Evolutionary conservation across 495 filamentous ascomycete species (phyloP), one percentile per base, ranked within the genome.

Genomic region (Penicillium taxi): DNA sequence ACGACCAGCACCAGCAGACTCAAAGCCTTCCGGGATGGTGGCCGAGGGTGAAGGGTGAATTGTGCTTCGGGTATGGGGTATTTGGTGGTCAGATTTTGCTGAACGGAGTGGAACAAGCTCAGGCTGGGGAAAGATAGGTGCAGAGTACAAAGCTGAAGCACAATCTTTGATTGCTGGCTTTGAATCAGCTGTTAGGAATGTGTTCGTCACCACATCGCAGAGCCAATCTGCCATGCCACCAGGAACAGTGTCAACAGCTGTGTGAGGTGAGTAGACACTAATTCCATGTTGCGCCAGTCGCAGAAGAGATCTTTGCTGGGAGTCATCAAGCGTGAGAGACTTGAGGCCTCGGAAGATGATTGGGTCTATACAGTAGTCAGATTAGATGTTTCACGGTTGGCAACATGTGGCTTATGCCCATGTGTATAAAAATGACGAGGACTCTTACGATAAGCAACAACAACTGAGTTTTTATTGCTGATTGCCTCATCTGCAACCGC

Each of bases 221-320:
- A 98, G 81, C 91, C 91, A 98, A 64, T 96, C 87, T 41, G 84
- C 89, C 41, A 96, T 73, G 15, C 91, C 91, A 11, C 80, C 83
- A 5, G 80, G 78, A 0, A 84, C 84, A 17, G 88, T 86, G 63
- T 98, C 91, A 35, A 96, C 76, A 2, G 91, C 89, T 1, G 90
- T 96, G 53, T 98, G 91, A 0, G 91, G 91, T 35, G 80, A 86
- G 66, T 98, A 98, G 41, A 96, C 87, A 48, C 86, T 89, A 46
- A 96, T 89, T 12, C 93, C 89, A 63, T 84, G 77, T 26, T 83
- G 80, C n/a, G 80, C 82, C 2, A 98, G 72, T 31, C 81, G 75
- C 5, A 98, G 70, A 31, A 96, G 73, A 15, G 80, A 81, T 39
- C 80, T 74, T 62, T 96, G 93, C 51, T 95, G 91, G 8, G 85